Evolutionary conservation across 352 stramenopile genomes (phyloP), one percentile per base, ranked within the genome.

Genomic region (Pythium utonaiense): DNA sequence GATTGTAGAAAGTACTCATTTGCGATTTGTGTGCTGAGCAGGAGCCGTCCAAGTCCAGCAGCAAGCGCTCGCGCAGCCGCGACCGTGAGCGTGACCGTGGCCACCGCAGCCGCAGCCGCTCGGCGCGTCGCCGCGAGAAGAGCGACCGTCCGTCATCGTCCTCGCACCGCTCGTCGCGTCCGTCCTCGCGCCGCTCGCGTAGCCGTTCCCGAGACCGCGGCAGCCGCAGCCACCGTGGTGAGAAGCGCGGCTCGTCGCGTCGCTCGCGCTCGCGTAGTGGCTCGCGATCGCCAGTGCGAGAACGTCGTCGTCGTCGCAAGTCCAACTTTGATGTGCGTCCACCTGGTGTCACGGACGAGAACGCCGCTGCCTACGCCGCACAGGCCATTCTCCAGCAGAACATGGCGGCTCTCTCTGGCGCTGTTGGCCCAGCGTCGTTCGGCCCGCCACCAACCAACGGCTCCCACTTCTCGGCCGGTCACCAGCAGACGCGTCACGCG

Each of bases 401-500:
- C 63, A 85, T 94, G 77, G 78, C 77, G 25, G 71, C 78, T 44
- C 70, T 89, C 13, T 80, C 78, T 0, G 80, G 80, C 3, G 70
- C 78, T 22, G 80, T 90, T 2, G 84, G 78, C 17, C 72, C 78
- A 0, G 78, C 75, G 24, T 88, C 81, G 12, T 93, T 93, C 45
- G 77, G 77, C 9, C 57, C 78, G 6, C 71, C 69, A 38, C 75
- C 66, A 12, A 41, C 57, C 7, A 70, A 58, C 17, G 60, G 61
- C 22, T 33, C 57, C 3, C 24, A 31, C 16, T 62, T 60, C 17
- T 36, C 47, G 17, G 48, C 53, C 10, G 57, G 62, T 38, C 73
- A 66, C 45, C 95, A 99, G 73, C 94, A 98, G 63, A 98, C 97
- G 16, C 83, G 95, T 14, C 96, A 99, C 70, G 96, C 95, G 6